Conservation (phyloP, 257 asterid genomes). For the Rubia yunnanensis region DNA sequence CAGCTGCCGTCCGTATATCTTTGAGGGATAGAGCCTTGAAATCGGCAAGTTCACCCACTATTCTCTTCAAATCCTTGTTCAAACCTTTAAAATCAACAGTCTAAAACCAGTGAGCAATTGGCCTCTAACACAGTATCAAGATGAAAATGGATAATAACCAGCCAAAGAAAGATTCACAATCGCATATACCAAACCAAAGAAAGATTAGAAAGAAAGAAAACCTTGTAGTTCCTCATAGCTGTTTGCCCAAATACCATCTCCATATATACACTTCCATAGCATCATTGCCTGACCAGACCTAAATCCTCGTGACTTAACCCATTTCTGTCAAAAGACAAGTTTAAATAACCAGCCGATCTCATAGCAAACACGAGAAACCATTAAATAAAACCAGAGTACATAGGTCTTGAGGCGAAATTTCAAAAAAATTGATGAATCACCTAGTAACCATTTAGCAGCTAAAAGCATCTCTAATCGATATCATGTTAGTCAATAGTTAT, state of each 20-base stretch:
- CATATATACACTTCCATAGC: slow-evolving; percentile 88
- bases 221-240: slow-evolving; percentile 69
- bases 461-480: not conserved
- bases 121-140: not conserved
- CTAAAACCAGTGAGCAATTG: not conserved
- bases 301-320: slow-evolving; percentile 80
- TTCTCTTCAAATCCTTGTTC: slow-evolving; percentile 75
- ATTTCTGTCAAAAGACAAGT: slow-evolving; percentile 43
- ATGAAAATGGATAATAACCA: too few species aligned
- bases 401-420: not conserved
- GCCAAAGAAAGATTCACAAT: not conserved
- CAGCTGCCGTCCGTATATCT: slow-evolving; percentile 67
- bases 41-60: slow-evolving; percentile 65
- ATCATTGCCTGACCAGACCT: slow-evolving; percentile 91
- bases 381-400: not conserved
- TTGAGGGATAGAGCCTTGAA: slow-evolving; percentile 52
- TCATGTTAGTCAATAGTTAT: not conserved
- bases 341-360: not conserved
- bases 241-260: slow-evolving; percentile 70
- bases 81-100: slow-evolving; percentile 43
- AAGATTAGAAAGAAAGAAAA: slow-evolving; percentile 10
- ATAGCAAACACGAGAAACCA: not conserved
- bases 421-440: not conserved
- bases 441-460: not conserved
- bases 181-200: not conserved